These are phyloP conservation scores for Mortierella sp. DNA, from an alignment of 371 early-diverging fungal genomes.

Conservation along the genomic window DNA sequence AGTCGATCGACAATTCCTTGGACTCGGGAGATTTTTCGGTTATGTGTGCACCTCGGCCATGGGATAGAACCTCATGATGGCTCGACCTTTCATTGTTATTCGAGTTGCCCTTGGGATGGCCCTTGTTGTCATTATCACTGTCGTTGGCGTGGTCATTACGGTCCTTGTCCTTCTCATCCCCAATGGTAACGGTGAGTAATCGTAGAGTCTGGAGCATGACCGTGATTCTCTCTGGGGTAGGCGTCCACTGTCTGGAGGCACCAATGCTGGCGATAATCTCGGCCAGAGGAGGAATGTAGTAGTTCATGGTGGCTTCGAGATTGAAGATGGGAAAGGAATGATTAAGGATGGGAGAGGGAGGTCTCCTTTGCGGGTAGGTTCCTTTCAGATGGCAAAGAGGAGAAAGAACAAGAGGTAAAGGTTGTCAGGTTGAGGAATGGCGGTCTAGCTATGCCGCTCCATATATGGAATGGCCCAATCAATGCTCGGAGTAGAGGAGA, in stretches of 20 bases:
- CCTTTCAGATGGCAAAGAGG: no score
- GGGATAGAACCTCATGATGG: background rate
- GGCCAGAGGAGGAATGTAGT: background rate
- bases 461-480: no score
- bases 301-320: background rate
- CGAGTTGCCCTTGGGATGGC: no score
- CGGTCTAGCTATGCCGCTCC: no score
- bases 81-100: background rate
- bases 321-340: background rate
- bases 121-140: background rate
- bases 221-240: conserved; percentile 18
- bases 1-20: conserved; percentile 5
- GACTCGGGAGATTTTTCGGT: no score
- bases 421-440: no score
- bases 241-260: background rate
- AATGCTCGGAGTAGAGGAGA: no score
- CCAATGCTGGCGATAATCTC: background rate
- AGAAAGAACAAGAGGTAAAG: no score
- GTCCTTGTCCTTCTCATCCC: background rate
- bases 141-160: background rate
- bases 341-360: background rate
- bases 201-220: conserved; percentile 6
- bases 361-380: no score
- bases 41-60: no score
- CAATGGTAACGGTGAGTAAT: conserved; percentile 1